phyloP scores from a whole-genome alignment of 768 basidiomycete genomes.

The Trametes sanguinea region DNA sequence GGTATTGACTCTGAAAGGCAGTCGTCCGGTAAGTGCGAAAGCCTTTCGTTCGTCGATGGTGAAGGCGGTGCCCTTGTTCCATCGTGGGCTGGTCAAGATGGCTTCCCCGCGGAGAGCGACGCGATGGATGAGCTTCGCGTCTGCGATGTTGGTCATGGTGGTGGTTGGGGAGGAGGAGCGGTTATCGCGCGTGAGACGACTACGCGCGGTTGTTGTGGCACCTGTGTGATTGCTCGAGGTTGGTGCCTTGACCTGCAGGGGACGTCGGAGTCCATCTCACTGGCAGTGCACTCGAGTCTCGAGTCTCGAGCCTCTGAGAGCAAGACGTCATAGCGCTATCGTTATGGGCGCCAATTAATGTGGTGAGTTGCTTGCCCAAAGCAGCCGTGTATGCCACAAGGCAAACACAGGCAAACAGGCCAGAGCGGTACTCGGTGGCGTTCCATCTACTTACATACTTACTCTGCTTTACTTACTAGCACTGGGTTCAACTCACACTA shows the following conservation, averaged over 20 bases:
- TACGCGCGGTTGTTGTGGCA: no score
- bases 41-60: constrained; percentile 61
- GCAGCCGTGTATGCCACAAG: not conserved
- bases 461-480: not conserved
- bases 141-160: constrained; percentile 15
- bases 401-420: constrained; percentile 7
- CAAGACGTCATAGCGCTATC: not conserved
- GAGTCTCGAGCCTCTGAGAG: not conserved
- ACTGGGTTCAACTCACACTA: not conserved
- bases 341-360: not conserved
- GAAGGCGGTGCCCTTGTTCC: constrained; percentile 87
- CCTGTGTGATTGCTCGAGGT: no score
- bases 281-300: not conserved
- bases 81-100: constrained; percentile 63
- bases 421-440: constrained; percentile 8
- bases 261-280: no score
- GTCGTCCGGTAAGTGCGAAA: constrained; percentile 54
- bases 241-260: no score
- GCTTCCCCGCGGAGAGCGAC: constrained; percentile 62
- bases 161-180: not conserved
- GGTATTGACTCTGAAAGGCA: constrained; percentile 44
- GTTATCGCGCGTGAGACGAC: not conserved
- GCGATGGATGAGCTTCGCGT: constrained; percentile 22
- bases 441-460: not conserved
- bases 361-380: not conserved